A percentile compares a stretch with the other conserved stretches of the same genome.
Evolutionary conservation across 176 grass and related monocot species (phyloP).

Genomic region (Paspalum notatum): DNA sequence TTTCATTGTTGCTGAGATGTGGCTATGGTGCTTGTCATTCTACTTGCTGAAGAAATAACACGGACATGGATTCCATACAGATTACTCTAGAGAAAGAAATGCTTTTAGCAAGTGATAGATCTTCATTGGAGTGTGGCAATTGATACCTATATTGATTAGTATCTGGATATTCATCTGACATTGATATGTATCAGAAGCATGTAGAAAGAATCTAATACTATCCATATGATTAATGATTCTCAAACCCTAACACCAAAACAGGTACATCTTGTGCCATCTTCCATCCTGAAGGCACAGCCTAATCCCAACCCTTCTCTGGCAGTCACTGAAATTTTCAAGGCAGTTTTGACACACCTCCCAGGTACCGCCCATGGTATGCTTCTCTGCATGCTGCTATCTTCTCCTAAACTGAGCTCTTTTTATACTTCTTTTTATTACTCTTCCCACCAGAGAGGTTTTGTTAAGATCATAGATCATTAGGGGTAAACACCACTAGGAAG

Average conservation of each 20-base stretch:
- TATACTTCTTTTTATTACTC: not conserved
- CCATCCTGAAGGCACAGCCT: not conserved
- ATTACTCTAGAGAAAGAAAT: not conserved
- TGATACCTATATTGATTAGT: not conserved
- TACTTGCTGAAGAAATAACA: not conserved
- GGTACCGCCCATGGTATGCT: not conserved
- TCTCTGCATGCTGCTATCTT: not conserved
- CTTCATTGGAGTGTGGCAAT: not conserved
- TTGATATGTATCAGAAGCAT: not conserved
- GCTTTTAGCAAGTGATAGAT: not conserved
- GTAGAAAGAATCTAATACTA: not conserved
- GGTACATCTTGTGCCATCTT: not conserved
- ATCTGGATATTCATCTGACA: not conserved
- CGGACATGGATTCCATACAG: not conserved
- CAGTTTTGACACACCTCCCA: not conserved
- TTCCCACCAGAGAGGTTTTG: not conserved
- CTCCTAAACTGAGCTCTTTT: not conserved
- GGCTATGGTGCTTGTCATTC: slow-evolving; percentile 12
- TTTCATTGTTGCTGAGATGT: not conserved
- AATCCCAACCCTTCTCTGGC: not conserved
- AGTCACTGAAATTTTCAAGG: not conserved
- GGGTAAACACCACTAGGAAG: no score
- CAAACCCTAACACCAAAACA: not conserved
- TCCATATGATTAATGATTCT: not conserved
- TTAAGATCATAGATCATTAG: no score